A percentile compares a stretch with the other conserved stretches of the same genome.
These are phyloP conservation scores for Populus tremula DNA, from an alignment of 345 rosid species.

Conservation along the genomic window DNA sequence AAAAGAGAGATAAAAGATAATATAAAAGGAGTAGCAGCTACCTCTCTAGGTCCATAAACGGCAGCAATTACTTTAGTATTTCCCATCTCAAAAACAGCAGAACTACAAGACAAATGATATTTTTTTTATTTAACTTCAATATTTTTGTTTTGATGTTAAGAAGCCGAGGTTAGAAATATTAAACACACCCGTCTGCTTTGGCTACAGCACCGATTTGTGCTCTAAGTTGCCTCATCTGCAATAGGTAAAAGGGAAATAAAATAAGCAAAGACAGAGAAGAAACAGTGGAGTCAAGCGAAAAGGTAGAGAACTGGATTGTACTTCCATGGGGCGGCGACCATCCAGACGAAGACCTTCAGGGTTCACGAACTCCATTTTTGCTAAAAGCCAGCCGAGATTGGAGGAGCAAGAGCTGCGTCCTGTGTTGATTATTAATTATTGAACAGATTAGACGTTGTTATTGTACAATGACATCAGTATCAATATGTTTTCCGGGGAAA, in stretches of 20 bases:
- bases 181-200: constrained; percentile 73
- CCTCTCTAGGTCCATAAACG: constrained; percentile 97
- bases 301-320: constrained; percentile 6
- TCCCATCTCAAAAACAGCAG: constrained; percentile 94
- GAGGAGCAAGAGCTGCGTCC: not conserved
- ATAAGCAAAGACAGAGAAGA: not conserved
- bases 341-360: constrained; percentile 82
- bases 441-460: no score
- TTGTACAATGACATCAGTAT: no score
- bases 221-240: constrained; percentile 85
- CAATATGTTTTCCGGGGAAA: no score
- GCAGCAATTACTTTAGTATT: constrained; percentile 95
- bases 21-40: constrained; percentile 2
- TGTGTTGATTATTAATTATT: not conserved
- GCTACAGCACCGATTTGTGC: constrained; percentile 77
- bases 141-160: not conserved
- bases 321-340: constrained; percentile 88
- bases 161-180: not conserved
- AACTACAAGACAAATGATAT: constrained; percentile 31
- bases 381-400: not conserved
- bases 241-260: not conserved
- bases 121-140: not conserved
- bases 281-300: not conserved
- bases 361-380: constrained; percentile 70
- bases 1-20: not conserved